Percentiles rank a stretch among this genome's conserved stretches.
Conservation (phyloP, 2,329 filamentous ascomycete genomes). For the Aspergillus sergii region DNA sequence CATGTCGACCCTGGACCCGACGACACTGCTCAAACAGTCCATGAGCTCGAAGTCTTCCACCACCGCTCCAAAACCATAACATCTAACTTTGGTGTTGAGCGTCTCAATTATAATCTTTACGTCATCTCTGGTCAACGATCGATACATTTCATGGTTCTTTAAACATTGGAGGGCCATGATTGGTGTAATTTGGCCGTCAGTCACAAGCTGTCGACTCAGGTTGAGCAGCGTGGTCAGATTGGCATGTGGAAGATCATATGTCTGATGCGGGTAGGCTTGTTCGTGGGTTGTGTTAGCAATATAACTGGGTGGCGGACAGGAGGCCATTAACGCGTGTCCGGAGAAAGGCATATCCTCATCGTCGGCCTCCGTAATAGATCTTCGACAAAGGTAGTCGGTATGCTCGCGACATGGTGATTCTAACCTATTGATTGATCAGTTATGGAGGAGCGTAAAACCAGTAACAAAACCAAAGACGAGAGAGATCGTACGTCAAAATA, state of each 20-base stretch:
- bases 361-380: constrained; percentile 57
- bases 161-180: constrained; percentile 93
- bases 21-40: constrained; percentile 74
- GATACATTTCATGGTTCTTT: constrained; percentile 69
- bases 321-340: constrained; percentile 92
- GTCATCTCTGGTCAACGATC: constrained; percentile 67
- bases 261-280: constrained; percentile 66
- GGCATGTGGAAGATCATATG: constrained; percentile 75
- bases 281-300: constrained; percentile 56
- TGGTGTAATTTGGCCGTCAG: constrained; percentile 83
- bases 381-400: constrained; percentile 88
- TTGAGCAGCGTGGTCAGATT: constrained; percentile 82
- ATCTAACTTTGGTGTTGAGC: constrained; percentile 78
- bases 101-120: constrained; percentile 73
- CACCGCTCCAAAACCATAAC: constrained; percentile 80
- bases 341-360: constrained; percentile 67
- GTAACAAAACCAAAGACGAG: not conserved
- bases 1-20: constrained; percentile 49
- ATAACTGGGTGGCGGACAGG: constrained; percentile 74
- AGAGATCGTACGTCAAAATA: constrained; percentile 46
- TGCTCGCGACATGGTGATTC: constrained; percentile 55
- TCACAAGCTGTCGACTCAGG: constrained; percentile 77
- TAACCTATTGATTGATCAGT: constrained; percentile 43
- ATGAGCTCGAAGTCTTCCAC: constrained; percentile 67
- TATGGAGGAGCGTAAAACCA: not conserved